A percentile compares a stretch with the other conserved stretches of the same genome.
Evolutionary conservation across 169 alveolate genomes (phyloP).

Genomic region (Plasmodium malariae): DNA sequence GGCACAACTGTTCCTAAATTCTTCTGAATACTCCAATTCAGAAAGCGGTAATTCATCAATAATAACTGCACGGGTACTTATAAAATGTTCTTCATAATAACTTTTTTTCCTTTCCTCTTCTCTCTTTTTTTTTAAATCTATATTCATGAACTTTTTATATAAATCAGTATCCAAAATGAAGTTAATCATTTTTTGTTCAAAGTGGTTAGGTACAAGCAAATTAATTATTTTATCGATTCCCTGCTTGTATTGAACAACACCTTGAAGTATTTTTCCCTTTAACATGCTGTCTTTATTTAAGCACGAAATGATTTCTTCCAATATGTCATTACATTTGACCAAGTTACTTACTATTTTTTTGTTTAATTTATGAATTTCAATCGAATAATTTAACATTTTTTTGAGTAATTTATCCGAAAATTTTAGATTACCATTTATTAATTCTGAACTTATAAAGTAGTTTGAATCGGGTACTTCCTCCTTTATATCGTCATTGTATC

Average conservation of each 20-base stretch:
- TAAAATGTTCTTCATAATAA: conserved; percentile 64
- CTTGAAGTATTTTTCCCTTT: conserved; percentile 8
- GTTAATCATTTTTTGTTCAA: conserved; percentile 1
- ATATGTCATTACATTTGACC: background rate
- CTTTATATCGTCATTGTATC: background rate
- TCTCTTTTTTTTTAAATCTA: conserved; percentile 50
- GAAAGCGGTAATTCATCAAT: conserved; percentile 71
- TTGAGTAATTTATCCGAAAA: conserved; percentile 8
- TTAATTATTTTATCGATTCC: conserved; percentile 4
- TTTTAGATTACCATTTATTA: background rate
- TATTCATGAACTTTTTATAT: conserved; percentile 35
- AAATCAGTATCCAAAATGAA: conserved; percentile 1
- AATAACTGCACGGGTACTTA: conserved; percentile 51
- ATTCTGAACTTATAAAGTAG: too few relatives aligned
- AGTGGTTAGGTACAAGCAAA: conserved; percentile 14
- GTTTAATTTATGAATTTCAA: conserved; percentile 48
- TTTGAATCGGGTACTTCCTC: background rate
- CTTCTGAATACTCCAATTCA: conserved; percentile 72
- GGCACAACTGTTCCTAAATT: conserved; percentile 41
- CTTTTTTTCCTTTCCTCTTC: conserved; percentile 52
- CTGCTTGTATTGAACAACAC: conserved; percentile 11
- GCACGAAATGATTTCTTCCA: background rate
- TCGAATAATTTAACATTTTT: conserved; percentile 14
- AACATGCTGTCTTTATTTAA: conserved; percentile 23
- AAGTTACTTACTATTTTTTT: conserved; percentile 11